A percentile compares a stretch with the other conserved stretches of the same genome.
Conservation (phyloP, 2,329 filamentous ascomycete genomes). For the Elsinoe australis region DNA sequence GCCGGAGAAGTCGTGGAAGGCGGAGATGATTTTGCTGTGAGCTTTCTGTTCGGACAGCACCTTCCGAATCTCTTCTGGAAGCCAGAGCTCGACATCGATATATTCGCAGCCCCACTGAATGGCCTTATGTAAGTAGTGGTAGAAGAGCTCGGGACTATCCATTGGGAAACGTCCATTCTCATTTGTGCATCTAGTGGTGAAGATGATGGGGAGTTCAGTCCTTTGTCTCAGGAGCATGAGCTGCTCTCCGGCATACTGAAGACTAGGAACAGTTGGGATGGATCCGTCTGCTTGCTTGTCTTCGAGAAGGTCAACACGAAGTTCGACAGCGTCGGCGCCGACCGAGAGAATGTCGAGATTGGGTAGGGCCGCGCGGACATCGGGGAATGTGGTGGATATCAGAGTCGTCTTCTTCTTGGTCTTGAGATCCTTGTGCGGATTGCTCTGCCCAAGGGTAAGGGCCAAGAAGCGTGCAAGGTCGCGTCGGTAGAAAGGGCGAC, state of each 20-base stretch:
- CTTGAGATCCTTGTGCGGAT: constrained; percentile 68
- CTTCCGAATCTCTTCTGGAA: constrained; percentile 66
- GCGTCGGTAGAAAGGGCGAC: constrained; percentile 61
- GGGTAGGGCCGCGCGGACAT: constrained; percentile 72
- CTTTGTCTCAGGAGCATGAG: constrained; percentile 75
- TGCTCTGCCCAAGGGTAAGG: constrained; percentile 70
- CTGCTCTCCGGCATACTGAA: constrained; percentile 79
- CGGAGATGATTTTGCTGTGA: constrained; percentile 80
- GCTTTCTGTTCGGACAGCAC: constrained; percentile 62
- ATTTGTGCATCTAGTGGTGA: constrained; percentile 71
- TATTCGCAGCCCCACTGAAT: constrained; percentile 89
- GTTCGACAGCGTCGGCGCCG: constrained; percentile 76
- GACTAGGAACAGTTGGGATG: constrained; percentile 61
- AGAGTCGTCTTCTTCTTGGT: constrained; percentile 73
- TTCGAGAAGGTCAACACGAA: constrained; percentile 72
- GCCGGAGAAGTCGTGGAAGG: constrained; percentile 82
- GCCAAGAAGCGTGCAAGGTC: constrained; percentile 73
- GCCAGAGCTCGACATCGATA: constrained; percentile 80
- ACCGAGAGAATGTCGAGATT: constrained; percentile 84
- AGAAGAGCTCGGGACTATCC: constrained; percentile 67
- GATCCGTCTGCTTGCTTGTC: constrained; percentile 59
- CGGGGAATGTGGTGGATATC: constrained; percentile 81
- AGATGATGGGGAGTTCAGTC: constrained; percentile 83
- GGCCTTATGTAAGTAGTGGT: constrained; percentile 71
- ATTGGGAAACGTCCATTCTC: constrained; percentile 83